A percentile compares a stretch with the other conserved stretches of the same genome.
These are phyloP conservation scores for Penicillium diatomitis DNA, from an alignment of 495 filamentous ascomycete species.

Conservation along the genomic window DNA sequence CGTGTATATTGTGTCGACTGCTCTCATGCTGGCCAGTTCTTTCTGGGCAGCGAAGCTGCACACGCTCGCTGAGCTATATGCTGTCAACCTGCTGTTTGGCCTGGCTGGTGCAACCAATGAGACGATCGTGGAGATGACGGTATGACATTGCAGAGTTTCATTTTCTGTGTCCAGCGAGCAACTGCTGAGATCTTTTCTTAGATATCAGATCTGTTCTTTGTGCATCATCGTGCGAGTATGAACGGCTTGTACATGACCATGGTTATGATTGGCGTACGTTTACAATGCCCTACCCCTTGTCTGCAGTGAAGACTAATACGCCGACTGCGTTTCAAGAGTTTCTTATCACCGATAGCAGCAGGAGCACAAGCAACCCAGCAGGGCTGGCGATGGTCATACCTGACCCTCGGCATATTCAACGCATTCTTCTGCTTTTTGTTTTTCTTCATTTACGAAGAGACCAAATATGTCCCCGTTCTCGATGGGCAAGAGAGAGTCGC, in stretches of 20 bases:
- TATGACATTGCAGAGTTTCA: background rate
- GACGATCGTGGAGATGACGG: conserved; percentile 27
- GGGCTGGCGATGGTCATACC: conserved; percentile 26
- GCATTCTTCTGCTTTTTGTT: conserved; percentile 20
- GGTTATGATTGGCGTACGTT: conserved; percentile 28
- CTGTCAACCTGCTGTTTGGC: conserved; percentile 22
- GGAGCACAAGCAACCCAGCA: conserved; percentile 23
- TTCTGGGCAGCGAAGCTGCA: conserved; percentile 21
- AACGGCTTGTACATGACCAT: conserved; percentile 30
- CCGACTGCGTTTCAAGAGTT: conserved; percentile 14
- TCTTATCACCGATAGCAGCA: conserved; percentile 26
- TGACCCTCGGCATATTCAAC: conserved; percentile 22
- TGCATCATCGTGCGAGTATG: conserved; percentile 28
- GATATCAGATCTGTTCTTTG: conserved; percentile 32
- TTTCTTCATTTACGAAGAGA: conserved; percentile 25
- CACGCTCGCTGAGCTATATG: conserved; percentile 19
- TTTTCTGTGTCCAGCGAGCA: background rate
- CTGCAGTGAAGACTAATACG: background rate
- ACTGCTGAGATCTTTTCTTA: conserved; percentile 4
- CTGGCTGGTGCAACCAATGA: conserved; percentile 29
- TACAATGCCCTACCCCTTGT: background rate
- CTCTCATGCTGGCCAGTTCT: conserved; percentile 21
- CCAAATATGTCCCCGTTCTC: conserved; percentile 21
- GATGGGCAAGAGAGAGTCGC: conserved; percentile 3
- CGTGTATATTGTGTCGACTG: conserved; percentile 23